A percentile compares a stretch with the other conserved stretches of the same genome.
Evolutionary conservation across 2,329 filamentous ascomycete species (phyloP).

Genomic region (Phyllosticta citriasiana): DNA sequence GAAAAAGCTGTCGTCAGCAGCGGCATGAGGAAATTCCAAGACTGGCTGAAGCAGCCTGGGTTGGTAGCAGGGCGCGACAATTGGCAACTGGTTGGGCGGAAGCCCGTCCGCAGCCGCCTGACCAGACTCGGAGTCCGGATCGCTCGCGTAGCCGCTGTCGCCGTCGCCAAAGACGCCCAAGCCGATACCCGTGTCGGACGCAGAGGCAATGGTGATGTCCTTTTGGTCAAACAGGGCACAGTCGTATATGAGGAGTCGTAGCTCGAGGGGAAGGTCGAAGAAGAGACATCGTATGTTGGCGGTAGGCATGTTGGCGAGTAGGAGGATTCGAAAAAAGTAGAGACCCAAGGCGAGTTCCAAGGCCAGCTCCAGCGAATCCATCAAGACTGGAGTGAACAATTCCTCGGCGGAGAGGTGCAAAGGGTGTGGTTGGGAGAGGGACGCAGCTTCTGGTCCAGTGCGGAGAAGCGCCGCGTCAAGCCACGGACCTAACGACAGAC

Average conservation of each 20-base stretch:
- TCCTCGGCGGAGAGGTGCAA: not conserved
- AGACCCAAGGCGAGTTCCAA: not conserved
- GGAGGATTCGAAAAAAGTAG: not conserved
- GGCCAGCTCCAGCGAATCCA: not conserved
- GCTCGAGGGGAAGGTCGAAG: conserved; percentile 28
- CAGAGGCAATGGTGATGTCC: conserved; percentile 29
- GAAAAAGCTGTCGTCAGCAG: not conserved
- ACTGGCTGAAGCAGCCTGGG: conserved; percentile 8
- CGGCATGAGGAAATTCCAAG: not conserved
- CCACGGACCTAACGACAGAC: not conserved
- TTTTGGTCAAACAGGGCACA: conserved; percentile 27
- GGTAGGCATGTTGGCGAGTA: not conserved
- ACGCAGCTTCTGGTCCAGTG: not conserved
- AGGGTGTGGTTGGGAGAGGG: not conserved
- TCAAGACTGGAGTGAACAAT: not conserved
- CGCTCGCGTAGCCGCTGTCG: conserved; percentile 16
- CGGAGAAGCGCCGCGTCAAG: not conserved
- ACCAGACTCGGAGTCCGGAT: conserved; percentile 14
- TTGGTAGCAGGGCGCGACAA: conserved; percentile 6
- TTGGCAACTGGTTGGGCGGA: conserved; percentile 25
- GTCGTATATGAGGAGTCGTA: conserved; percentile 34
- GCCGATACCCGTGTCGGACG: not conserved
- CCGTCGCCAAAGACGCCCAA: conserved; percentile 19
- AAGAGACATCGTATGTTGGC: conserved; percentile 8
- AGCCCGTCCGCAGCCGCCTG: conserved; percentile 18